Evolutionary conservation across 257 asterid species (phyloP), one percentile per base, ranked within the genome.

Genomic region (Solanum corneliomulleri): DNA sequence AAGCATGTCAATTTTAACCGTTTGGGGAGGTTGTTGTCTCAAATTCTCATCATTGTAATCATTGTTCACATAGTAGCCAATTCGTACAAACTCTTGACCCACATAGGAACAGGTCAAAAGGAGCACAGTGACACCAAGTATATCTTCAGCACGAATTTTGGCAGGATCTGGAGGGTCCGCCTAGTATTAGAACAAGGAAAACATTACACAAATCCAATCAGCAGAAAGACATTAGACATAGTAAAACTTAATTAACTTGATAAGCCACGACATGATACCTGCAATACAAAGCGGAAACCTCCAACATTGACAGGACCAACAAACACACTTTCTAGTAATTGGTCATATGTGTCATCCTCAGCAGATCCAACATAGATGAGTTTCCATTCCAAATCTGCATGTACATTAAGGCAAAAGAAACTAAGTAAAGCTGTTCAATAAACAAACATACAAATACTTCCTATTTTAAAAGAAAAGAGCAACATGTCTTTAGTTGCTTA

Each of bases 221-320:
- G 31, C 85, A 31, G 69, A 31, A 31, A 81, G 70, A 7, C 70
- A 76, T 16, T 31, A 49, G 68, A 49, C 45, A 20, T 52, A 49
- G 85, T 6, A 11, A 76, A 62, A 66, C 25, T 10, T 49, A 18
- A 52, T 29, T 82, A 45, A 33, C 25, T 41, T 18, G 60, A 37
- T 35, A 58, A 66, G 87, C 86, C 69, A 31, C 18, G 85, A 44
- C 33, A 39, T 69, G 69, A 66, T 92, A 97, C 99, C 98, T 96
- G 98, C 90, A 97, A 90, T 82, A 95, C 93, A 86, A 97, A 96
- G 58, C 98, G 98, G 69, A 92, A 97, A 77, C 93, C 95, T 82
- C 98, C 99, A 87, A 93, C 96, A 90, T 95, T 97, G 92, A 97
- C 98, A 12, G 99, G 99, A 80, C 99, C 99, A 80, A 97, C 99